phyloP scores from a whole-genome alignment of 441 rosid genomes.

The Metrosideros polymorpha region DNA sequence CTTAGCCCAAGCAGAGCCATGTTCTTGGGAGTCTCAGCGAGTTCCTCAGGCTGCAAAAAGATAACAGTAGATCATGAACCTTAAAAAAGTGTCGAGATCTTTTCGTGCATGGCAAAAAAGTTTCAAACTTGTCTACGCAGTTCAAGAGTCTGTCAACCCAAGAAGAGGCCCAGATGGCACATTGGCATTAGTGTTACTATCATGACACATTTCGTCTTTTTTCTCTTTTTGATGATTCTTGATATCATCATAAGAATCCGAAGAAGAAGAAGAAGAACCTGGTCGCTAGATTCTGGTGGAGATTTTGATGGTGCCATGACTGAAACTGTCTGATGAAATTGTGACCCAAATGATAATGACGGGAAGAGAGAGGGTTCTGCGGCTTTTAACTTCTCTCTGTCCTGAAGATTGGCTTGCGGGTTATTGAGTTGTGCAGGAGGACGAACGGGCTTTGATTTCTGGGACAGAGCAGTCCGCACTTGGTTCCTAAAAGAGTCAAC shows the following conservation, averaged over 20 bases:
- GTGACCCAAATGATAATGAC: too few species aligned
- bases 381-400: too few species aligned
- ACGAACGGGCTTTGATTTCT: too few species aligned
- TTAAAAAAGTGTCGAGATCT: background rate
- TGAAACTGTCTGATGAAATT: too few species aligned
- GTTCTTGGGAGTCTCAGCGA: background rate
- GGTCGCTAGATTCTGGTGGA: too few species aligned
- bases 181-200: background rate
- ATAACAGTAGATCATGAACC: background rate
- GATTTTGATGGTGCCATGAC: too few species aligned
- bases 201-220: background rate
- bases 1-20: background rate
- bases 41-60: background rate
- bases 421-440: too few species aligned
- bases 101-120: background rate
- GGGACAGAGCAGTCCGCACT: background rate
- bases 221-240: background rate
- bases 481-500: background rate
- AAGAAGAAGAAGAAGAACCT: background rate
- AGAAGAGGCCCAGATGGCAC: background rate
- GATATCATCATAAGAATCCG: background rate
- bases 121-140: background rate
- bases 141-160: background rate
- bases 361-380: too few species aligned
- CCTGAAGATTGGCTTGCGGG: too few species aligned